Conservation (phyloP, 192 early-diverging fungal species). For the Gryganskiella cystojenkinii region DNA sequence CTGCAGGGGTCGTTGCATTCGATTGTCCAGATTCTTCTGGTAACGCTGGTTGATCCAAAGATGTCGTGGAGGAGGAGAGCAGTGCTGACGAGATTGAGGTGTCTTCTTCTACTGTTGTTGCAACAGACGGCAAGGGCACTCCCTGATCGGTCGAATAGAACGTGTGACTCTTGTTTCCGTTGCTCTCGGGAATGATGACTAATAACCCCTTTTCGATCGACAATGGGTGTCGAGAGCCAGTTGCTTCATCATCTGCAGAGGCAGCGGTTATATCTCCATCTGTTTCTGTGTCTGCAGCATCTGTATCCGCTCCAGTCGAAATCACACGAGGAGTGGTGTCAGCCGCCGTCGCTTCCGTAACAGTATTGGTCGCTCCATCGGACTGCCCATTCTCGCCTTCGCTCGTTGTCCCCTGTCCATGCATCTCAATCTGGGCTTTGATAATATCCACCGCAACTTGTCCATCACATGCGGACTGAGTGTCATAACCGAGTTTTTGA, state of each 20-base stretch:
- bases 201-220: slow-evolving; percentile 4
- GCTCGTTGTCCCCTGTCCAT: not conserved
- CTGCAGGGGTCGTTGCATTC: not conserved
- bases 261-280: not conserved
- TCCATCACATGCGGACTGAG: slow-evolving; percentile 63
- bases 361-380: not conserved
- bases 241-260: not conserved
- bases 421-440: slow-evolving; percentile 24
- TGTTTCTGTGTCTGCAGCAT: too few species aligned
- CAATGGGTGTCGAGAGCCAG: not conserved
- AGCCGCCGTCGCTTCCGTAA: too few species aligned
- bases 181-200: slow-evolving; percentile 13
- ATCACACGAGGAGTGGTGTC: too few species aligned
- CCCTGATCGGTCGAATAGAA: slow-evolving; percentile 22
- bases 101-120: too few species aligned
- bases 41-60: not conserved
- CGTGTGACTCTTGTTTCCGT: slow-evolving; percentile 23
- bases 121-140: not conserved
- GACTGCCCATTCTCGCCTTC: not conserved
- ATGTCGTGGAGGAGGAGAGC: slow-evolving; percentile 1
- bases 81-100: too few species aligned
- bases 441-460: slow-evolving; percentile 64
- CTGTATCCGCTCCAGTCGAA: too few species aligned
- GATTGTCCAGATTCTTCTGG: not conserved
- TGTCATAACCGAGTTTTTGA: slow-evolving; percentile 60